Evolutionary conservation across 2,329 filamentous ascomycete species (phyloP).

Genomic region (Botrytis galanthina): DNA sequence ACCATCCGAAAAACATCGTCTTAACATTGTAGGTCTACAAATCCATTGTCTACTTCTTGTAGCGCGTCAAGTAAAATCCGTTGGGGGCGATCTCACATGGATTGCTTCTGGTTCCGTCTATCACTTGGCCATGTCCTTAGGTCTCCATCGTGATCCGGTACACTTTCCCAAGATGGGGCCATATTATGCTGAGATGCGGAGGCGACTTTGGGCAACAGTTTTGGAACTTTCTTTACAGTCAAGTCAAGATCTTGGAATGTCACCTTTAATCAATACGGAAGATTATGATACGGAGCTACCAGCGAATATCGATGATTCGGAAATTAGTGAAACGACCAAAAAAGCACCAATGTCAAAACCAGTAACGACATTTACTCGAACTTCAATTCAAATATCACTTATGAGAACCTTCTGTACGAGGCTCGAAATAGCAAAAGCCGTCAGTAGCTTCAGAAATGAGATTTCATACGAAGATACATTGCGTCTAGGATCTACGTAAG

Average conservation of each 20-base stretch:
- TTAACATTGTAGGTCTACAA: conserved; percentile 51
- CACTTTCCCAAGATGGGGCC: conserved; percentile 48
- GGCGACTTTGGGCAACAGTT: conserved; percentile 55
- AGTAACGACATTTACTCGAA: conserved; percentile 44
- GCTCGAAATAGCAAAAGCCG: conserved; percentile 44
- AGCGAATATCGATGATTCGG: conserved; percentile 51
- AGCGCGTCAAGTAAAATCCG: conserved; percentile 48
- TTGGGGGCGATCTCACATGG: conserved; percentile 53
- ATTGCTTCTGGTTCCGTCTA: conserved; percentile 49
- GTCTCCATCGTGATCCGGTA: conserved; percentile 55
- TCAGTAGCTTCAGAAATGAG: conserved; percentile 47
- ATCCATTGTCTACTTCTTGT: conserved; percentile 51
- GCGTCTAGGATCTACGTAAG: conserved; percentile 43
- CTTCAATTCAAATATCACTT: conserved; percentile 49
- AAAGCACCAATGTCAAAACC: conserved; percentile 29
- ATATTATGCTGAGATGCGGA: conserved; percentile 52
- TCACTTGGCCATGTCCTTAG: conserved; percentile 55
- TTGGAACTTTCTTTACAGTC: conserved; percentile 53
- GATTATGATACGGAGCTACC: conserved; percentile 52
- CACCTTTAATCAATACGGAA: conserved; percentile 46
- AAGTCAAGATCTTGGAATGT: conserved; percentile 50
- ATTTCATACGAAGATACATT: conserved; percentile 49
- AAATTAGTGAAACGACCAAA: conserved; percentile 44
- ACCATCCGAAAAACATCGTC: conserved; percentile 46
- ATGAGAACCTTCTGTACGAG: conserved; percentile 46